Percentiles rank a stretch among this genome's conserved stretches.
These are phyloP conservation scores for Furcasterigmium furcatum DNA, from an alignment of 2,329 filamentous ascomycete genomes.

Conservation along the genomic window DNA sequence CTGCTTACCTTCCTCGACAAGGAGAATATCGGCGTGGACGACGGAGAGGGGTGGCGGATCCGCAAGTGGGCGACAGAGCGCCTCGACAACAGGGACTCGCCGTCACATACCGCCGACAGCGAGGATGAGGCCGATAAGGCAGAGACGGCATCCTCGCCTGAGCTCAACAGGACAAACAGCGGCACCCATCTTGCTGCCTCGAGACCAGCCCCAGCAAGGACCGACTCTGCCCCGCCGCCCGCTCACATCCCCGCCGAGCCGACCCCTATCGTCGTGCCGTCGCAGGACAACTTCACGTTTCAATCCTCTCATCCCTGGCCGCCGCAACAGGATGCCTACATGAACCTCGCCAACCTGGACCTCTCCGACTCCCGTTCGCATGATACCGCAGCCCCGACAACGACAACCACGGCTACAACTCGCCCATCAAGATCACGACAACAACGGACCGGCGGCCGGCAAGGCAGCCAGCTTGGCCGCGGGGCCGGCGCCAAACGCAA, in stretches of 20 bases:
- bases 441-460: conserved; percentile 9
- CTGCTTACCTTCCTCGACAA: conserved; percentile 81
- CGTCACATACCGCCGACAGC: conserved; percentile 56
- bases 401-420: conserved; percentile 15
- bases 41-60: conserved; percentile 70
- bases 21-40: conserved; percentile 71
- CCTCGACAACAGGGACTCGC: conserved; percentile 58
- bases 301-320: conserved; percentile 57
- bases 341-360: conserved; percentile 59
- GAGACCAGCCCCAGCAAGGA: conserved; percentile 18
- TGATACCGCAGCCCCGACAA: conserved; percentile 27
- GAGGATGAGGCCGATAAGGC: conserved; percentile 67
- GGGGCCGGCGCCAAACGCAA: conserved; percentile 71
- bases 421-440: conserved; percentile 11
- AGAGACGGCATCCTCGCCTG: conserved; percentile 57
- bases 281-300: conserved; percentile 66
- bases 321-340: conserved; percentile 52
- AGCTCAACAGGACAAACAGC: conserved; percentile 44
- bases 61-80: conserved; percentile 67
- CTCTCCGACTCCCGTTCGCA: conserved; percentile 49
- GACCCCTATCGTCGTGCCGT: conserved; percentile 41
- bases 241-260: conserved; percentile 9
- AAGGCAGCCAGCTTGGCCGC: conserved; percentile 47
- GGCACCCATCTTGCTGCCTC: conserved; percentile 16
- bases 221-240: conserved; percentile 29